Evolutionary conservation across 495 filamentous ascomycete genomes (phyloP).

Genomic region (Collariella sp.): DNA sequence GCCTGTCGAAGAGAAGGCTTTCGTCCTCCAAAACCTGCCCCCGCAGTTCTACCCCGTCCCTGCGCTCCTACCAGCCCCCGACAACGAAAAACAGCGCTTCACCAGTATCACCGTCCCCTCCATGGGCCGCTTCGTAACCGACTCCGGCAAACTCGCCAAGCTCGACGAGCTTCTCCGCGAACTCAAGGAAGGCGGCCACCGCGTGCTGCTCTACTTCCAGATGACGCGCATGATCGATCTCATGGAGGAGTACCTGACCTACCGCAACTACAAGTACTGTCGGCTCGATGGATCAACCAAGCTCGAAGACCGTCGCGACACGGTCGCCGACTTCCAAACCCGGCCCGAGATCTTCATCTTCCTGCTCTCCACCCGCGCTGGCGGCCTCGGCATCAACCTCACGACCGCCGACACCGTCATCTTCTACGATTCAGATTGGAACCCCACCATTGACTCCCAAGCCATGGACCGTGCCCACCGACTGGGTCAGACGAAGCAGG

Average conservation of each 20-base stretch:
- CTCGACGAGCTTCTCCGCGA: conserved; percentile 78
- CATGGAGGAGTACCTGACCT: conserved; percentile 98
- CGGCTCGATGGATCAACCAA: conserved; percentile 97
- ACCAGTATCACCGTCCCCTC: conserved; percentile 88
- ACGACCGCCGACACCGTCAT: conserved; percentile 91
- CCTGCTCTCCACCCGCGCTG: conserved; percentile 88
- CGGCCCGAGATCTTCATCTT: conserved; percentile 93
- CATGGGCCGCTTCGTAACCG: conserved; percentile 98
- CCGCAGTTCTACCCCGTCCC: conserved; percentile 52
- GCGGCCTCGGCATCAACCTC: conserved; percentile 95
- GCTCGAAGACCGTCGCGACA: conserved; percentile 92
- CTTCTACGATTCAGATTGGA: conserved; percentile 99
- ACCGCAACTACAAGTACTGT: conserved; percentile 97
- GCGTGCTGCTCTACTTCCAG: conserved; percentile 99
- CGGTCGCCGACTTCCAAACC: conserved; percentile 92
- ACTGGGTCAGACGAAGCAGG: conserved; percentile 91
- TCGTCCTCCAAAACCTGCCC: conserved; percentile 62
- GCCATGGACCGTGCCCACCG: conserved; percentile 99
- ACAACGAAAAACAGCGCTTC: conserved; percentile 70
- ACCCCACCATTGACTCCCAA: conserved; percentile 95
- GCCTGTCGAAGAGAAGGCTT: conserved; percentile 57
- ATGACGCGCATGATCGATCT: conserved; percentile 99
- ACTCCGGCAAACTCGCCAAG: conserved; percentile 91
- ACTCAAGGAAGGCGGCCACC: conserved; percentile 86
- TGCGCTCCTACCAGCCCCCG: conserved; percentile 63